Base-by-base conservation (phyloP, 2,329 filamentous ascomycete species). In the Penicillium sp. region DNA sequence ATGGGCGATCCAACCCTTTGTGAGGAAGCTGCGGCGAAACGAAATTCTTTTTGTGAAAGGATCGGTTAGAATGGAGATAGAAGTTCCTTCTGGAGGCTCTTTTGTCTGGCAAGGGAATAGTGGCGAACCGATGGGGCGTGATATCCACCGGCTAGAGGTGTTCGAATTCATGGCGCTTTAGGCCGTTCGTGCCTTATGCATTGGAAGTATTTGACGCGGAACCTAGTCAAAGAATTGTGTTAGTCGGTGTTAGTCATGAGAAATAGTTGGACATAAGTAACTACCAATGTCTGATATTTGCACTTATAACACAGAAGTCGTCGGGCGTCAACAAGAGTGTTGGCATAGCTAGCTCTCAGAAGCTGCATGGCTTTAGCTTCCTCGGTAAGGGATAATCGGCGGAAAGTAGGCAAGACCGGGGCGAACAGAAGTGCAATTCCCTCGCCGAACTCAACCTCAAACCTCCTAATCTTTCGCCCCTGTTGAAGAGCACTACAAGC, bases 31-130 rank as follows among this genome's bases (percentile, higher is more conserved):
- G 12, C 42, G 16, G 45, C 44, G 23, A 35, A 37, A 52, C 35
- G 45, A 58, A 35, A 52, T 58, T 16, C 52, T 58, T 46, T 55
- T 58, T 23, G 40, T 52, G 40, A 50, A 55, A 46, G 52, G 55
- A 31, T 48, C 21, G 9, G 45, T 55, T 9, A 49, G 48, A 46
- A 55, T 58, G 18, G 51, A 55, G 13, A 40, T 58, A 52, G 48
- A 46, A 6, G 45, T 55, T 18, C 40, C 48, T 46, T 6, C 13
- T 10, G 2, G 23, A 31, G 48, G 52, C 4, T 49, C n/a, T 4
- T 58, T 58, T 58, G 25, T 58, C 15, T 58, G 23, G 55, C n/a
- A 55, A 46, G 55, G 52, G 13, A 46, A 52, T 1, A 49, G 39
- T 45, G 12, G 25, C 9, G 34, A 39, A 25, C 47, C 29, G 40